Evolutionary conservation across 2,329 filamentous ascomycete species (phyloP).

Genomic region (Tricladium varicosporioides): DNA sequence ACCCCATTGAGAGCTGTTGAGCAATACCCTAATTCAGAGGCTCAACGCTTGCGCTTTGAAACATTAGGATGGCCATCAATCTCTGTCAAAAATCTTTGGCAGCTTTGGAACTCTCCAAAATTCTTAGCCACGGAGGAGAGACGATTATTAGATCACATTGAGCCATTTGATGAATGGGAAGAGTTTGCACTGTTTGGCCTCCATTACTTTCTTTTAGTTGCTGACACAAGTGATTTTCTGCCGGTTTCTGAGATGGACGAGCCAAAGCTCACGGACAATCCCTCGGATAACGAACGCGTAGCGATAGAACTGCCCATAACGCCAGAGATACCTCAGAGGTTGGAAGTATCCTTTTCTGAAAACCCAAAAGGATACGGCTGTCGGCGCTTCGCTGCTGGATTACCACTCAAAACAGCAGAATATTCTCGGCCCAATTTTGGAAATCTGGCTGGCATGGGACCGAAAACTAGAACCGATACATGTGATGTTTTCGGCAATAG

Average conservation of each 20-base stretch:
- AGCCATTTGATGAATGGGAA: slow-evolving; percentile 95
- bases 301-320: too few species aligned
- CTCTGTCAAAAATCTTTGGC: slow-evolving; percentile 71
- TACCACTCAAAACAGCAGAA: slow-evolving; percentile 40
- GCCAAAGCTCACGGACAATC: too few species aligned
- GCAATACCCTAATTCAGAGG: slow-evolving; percentile 62
- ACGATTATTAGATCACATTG: slow-evolving; percentile 62
- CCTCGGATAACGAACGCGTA: too few species aligned
- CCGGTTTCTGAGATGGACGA: too few species aligned
- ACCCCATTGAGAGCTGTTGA: slow-evolving; percentile 75
- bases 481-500: slow-evolving; percentile 46
- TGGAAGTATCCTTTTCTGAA: slow-evolving; percentile 34
- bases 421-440: slow-evolving; percentile 34
- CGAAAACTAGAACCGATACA: slow-evolving; percentile 39
- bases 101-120: slow-evolving; percentile 69
- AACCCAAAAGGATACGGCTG: slow-evolving; percentile 42
- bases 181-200: slow-evolving; percentile 72
- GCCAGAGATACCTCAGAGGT: neutral
- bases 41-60: slow-evolving; percentile 68
- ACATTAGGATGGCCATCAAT: slow-evolving; percentile 65
- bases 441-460: slow-evolving; percentile 34
- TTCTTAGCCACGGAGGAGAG: slow-evolving; percentile 64
- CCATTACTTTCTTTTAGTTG: neutral
- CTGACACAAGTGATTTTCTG: neutral
- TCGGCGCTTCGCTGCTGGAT: slow-evolving; percentile 59